Evolutionary conservation across 768 basidiomycete species (phyloP).

Genomic region (Podaxis sp.): DNA sequence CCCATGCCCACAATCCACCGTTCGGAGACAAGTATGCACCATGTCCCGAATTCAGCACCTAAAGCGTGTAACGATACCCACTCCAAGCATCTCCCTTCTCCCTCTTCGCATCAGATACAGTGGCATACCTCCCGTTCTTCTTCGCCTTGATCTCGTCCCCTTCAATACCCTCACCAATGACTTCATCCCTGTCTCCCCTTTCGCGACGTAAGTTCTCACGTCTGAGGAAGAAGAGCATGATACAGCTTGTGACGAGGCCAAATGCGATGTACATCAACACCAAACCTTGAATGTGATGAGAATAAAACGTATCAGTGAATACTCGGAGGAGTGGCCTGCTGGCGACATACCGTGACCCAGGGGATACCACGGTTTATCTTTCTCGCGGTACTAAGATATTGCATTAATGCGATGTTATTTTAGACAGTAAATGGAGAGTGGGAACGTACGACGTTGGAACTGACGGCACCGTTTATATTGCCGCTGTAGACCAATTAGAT

Average conservation of each 20-base stretch:
- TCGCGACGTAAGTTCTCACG: slow-evolving; percentile 66
- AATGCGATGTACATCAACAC: slow-evolving; percentile 73
- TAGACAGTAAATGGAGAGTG: neutral
- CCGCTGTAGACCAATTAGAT: slow-evolving; percentile 38
- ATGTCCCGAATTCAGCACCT: slow-evolving; percentile 15
- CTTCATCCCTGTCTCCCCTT: slow-evolving; percentile 66
- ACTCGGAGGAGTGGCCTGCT: neutral
- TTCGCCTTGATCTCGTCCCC: slow-evolving; percentile 31
- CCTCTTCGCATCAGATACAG: slow-evolving; percentile 60
- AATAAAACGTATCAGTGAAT: neutral
- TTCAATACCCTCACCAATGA: slow-evolving; percentile 50
- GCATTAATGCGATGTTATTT: neutral
- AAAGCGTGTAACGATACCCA: slow-evolving; percentile 69
- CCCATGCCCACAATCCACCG: neutral
- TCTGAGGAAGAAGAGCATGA: slow-evolving; percentile 41
- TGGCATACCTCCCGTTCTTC: slow-evolving; percentile 57
- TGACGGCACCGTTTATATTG: slow-evolving; percentile 75
- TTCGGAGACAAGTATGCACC: neutral
- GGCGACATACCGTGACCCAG: slow-evolving; percentile 28
- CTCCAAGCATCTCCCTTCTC: slow-evolving; percentile 77
- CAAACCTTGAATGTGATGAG: slow-evolving; percentile 40
- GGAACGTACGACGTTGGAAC: slow-evolving; percentile 66
- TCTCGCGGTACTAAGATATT: slow-evolving; percentile 52
- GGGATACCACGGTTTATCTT: slow-evolving; percentile 67
- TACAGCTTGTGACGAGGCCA: slow-evolving; percentile 48